Evolutionary conservation across 1,139 yeast species (phyloP), one percentile per base, ranked within the genome.

Genomic region (Geotrichum klebahnii): DNA sequence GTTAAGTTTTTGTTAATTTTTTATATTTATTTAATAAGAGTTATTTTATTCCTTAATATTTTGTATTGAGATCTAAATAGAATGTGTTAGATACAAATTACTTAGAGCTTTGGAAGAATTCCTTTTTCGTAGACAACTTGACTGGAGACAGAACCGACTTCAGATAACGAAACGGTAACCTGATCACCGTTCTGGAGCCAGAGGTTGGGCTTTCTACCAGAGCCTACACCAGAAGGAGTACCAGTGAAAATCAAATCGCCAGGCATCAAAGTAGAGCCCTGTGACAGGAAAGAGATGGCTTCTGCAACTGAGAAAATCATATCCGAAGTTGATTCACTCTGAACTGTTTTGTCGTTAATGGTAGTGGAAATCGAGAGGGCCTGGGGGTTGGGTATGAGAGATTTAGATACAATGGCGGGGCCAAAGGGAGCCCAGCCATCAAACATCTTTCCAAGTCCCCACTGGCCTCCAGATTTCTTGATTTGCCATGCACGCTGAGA

Each of bases 351-450:
- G 26, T 76, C 80, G 57, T 74, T 77, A 57, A 75, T 66, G 47
- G 57, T 65, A 20, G 73, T 71, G 44, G 59, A 58, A 46, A 77
- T 67, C 16, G 58, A 58, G 52, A 76, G 61, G 17, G 55, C 52
- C 64, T 56, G 67, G 53, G 57, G 67, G 50, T 73, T 67, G 8
- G 63, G 56, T 10, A 71, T 58, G 14, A 59, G 56, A 1, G 56
- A 51, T 1, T 72, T 54, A 2, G 77, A 65, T 4, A 76, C 79
- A 51, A 78, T 66, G 12, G 75, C 77, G 5, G 80, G 80, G 2
- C 80, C 80, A 46, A 75, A 62, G 20, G 80, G 80, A 6, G 79
- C 78, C 69, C 74, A 76, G n/a, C 75, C 74, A 53, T 78, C 82
- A 57, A 73, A 77, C 72, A 73, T 72, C 63, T 78, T 78, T 3